Evolutionary conservation across 768 basidiomycete genomes (phyloP), one percentile per base, ranked within the genome.

Genomic region (Gloeophyllum trabeum): DNA sequence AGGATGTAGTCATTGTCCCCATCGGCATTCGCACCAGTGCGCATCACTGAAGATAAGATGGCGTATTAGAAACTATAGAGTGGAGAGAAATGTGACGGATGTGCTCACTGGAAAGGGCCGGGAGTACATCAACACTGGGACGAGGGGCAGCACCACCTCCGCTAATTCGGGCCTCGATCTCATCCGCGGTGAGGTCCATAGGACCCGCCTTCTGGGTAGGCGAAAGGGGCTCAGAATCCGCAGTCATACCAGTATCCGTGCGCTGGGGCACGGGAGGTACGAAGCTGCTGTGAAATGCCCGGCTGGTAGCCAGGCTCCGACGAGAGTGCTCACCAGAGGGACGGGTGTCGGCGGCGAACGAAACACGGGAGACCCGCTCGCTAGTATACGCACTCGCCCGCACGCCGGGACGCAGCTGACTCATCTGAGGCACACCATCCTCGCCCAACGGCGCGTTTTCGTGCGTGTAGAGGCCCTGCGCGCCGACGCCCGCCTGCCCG

Each of bases 101-200:
- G n/a, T n/a, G n/a, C n/a, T n/a, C n/a, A n/a, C n/a, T 62, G 42
- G 67, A 69, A 38, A 87, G 62, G 13, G 85, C 85, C 3, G 83
- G 81, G 64, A 79, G 68, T 22, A 78, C 79, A 23, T 78, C 80
- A 39, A 66, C 47, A 46, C 68, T 61, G 5, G 64, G 56, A 36
- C 66, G 61, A 1, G 64, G 42, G 7, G 57, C 54, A 16, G 52
- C 44, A 12, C 54, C 58, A 14, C 57, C 52, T 25, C 62, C 64
- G 24, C 62, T 59, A 46, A 82, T 68, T 35, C 70, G 62, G 2
- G 73, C 69, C 7, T 64, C 58, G 43, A 85, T 85, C 49, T 81
- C 82, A 20, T 82, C 82, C 0, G 71, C 58, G 1, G 71, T 79
- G 25, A 73, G 57, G 6, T 62, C 53, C 30, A 64, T 47, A 4